A percentile compares a stretch with the other conserved stretches of the same genome.
These are phyloP conservation scores for Boletus tylopilopsis DNA, from an alignment of 768 basidiomycete species.

Conservation along the genomic window DNA sequence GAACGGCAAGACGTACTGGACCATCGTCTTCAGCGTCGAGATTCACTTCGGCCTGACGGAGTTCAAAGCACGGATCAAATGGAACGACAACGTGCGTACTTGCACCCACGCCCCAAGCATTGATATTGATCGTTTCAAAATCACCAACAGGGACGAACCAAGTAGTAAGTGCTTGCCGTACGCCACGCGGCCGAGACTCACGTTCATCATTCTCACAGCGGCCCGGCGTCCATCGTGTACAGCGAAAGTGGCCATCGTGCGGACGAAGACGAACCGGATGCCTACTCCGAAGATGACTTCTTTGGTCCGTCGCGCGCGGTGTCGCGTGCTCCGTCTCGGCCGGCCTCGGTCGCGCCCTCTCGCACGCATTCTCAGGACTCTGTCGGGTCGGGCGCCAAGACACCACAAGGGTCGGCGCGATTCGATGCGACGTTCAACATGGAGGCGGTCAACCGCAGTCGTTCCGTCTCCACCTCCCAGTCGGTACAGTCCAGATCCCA, in stretches of 20 bases:
- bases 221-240: constrained; percentile 77
- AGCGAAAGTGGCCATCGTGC: constrained; percentile 73
- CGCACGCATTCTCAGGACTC: constrained; percentile 51
- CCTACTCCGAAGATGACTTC: constrained; percentile 62
- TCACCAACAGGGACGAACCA: constrained; percentile 54
- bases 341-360: constrained; percentile 48
- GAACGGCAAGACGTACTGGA: constrained; percentile 74
- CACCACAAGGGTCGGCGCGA: constrained; percentile 29
- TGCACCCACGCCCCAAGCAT: background rate
- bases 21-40: constrained; percentile 79
- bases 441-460: constrained; percentile 29
- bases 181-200: background rate
- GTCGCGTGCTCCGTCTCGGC: constrained; percentile 37
- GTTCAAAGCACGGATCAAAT: constrained; percentile 79
- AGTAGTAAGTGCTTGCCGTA: constrained; percentile 55
- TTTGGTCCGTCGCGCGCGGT: constrained; percentile 29
- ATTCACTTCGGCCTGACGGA: constrained; percentile 82
- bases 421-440: constrained; percentile 25
- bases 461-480: constrained; percentile 19
- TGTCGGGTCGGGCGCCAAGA: constrained; percentile 28
- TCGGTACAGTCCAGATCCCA: constrained; percentile 18
- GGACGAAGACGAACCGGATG: constrained; percentile 70
- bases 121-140: constrained; percentile 1
- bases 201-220: constrained; percentile 49
- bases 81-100: constrained; percentile 66